These are phyloP conservation scores for Vitis cinerea DNA, from an alignment of 164 flowering plant genomes.

Conservation along the genomic window DNA sequence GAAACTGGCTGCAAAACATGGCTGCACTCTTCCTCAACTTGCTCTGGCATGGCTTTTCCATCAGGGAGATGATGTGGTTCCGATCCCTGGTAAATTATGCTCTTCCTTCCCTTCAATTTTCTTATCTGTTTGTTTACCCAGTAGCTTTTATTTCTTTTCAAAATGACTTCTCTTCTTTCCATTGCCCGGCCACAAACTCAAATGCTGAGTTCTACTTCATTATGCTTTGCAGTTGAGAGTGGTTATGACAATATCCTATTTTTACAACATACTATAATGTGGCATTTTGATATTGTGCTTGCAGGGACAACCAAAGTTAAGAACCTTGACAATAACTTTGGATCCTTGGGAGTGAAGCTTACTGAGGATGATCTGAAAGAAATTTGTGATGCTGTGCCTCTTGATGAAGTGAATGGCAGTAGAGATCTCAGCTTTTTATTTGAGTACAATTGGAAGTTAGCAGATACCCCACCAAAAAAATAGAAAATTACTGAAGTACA, in stretches of 20 bases:
- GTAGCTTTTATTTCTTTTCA: too few relatives aligned
- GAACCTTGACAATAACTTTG: constrained; percentile 25
- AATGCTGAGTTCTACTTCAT: too few relatives aligned
- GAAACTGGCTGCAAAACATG: constrained; percentile 38
- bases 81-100: constrained; percentile 41
- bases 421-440: not conserved
- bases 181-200: too few relatives aligned
- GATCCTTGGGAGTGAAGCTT: constrained; percentile 23
- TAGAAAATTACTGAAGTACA: not conserved
- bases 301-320: constrained; percentile 31
- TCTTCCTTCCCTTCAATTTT: not conserved
- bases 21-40: constrained; percentile 40
- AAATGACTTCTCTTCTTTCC: too few relatives aligned
- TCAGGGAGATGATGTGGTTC: constrained; percentile 49
- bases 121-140: too few relatives aligned
- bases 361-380: constrained; percentile 24
- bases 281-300: not conserved
- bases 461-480: constrained; percentile 28
- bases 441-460: constrained; percentile 14
- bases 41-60: constrained; percentile 53
- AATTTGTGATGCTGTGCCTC: constrained; percentile 20
- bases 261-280: too few relatives aligned
- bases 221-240: too few relatives aligned
- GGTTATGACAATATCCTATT: too few relatives aligned
- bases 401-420: constrained; percentile 23